Conservation (phyloP, 768 basidiomycete species). For the Lactifluus rugatus region DNA sequence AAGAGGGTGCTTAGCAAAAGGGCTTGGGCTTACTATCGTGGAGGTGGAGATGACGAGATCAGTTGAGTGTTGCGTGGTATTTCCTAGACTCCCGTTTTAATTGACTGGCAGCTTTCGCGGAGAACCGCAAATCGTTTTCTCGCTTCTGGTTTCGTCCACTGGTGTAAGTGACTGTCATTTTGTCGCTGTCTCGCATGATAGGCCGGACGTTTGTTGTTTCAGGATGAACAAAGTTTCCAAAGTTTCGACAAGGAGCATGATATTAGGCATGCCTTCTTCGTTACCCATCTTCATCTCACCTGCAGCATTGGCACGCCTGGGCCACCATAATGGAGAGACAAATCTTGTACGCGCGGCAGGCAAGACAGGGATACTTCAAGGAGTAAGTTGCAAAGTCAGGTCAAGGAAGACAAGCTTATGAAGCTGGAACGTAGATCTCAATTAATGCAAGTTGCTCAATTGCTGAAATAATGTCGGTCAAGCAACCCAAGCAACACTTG, state of each 20-base stretch:
- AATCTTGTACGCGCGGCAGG: constrained; percentile 37
- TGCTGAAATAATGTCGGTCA: constrained; percentile 26
- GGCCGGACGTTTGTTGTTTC: not conserved
- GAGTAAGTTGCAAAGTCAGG: constrained; percentile 28
- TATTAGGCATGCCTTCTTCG: constrained; percentile 22
- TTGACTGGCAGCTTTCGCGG: constrained; percentile 16
- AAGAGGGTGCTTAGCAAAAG: constrained; percentile 22
- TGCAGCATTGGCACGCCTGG: constrained; percentile 34
- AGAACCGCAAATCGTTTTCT: constrained; percentile 19
- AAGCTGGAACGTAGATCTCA: constrained; percentile 21
- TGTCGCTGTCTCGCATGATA: not conserved
- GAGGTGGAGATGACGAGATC: constrained; percentile 24
- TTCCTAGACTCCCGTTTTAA: not conserved
- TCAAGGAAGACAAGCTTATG: not conserved
- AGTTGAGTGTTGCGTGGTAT: constrained; percentile 9
- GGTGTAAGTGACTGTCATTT: constrained; percentile 27
- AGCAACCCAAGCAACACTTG: constrained; percentile 23
- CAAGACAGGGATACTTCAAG: constrained; percentile 35
- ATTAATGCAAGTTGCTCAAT: constrained; percentile 29
- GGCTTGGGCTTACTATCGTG: constrained; percentile 27
- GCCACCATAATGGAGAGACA: constrained; percentile 42
- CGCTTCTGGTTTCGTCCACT: constrained; percentile 86
- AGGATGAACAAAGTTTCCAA: constrained; percentile 25
- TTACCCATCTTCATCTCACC: constrained; percentile 35
- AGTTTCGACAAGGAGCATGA: constrained; percentile 20